Conservation (phyloP, 306 rosid species). For the Acacia confusa region DNA sequence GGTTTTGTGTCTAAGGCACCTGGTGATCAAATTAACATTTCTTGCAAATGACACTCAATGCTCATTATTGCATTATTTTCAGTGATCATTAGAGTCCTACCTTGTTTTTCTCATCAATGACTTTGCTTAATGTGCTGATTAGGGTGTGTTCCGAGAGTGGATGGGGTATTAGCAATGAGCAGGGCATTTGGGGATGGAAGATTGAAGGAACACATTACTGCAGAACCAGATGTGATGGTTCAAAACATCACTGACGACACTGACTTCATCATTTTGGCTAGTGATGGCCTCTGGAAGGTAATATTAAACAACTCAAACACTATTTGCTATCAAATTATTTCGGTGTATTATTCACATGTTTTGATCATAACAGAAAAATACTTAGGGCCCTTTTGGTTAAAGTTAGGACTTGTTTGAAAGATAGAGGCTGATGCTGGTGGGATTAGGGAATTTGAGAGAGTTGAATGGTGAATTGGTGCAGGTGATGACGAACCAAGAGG, state of each 20-base stretch:
- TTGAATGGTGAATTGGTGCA: constrained; percentile 16
- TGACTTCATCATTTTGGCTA: constrained; percentile 49
- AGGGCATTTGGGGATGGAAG: constrained; percentile 63
- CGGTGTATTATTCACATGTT: background rate
- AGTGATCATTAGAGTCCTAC: too few relatives aligned
- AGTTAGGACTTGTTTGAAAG: background rate
- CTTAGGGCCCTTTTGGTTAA: background rate
- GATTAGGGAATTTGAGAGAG: background rate
- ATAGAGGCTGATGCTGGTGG: too few relatives aligned
- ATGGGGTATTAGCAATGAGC: constrained; percentile 67
- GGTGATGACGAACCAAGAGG: constrained; percentile 73
- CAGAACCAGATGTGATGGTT: constrained; percentile 50
- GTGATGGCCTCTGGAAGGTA: constrained; percentile 63
- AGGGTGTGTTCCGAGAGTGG: constrained; percentile 62
- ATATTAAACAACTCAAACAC: background rate
- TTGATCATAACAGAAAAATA: background rate
- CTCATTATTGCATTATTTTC: background rate
- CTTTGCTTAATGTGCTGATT: background rate
- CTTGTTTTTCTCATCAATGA: too few relatives aligned
- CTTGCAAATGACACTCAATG: background rate
- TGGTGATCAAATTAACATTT: constrained; percentile 31
- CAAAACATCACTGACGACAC: constrained; percentile 43
- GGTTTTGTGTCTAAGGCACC: constrained; percentile 49
- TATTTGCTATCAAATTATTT: background rate
- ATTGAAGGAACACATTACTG: constrained; percentile 53